A percentile compares a stretch with the other conserved stretches of the same genome.
phyloP scores from a whole-genome alignment of 495 filamentous ascomycete species.

The Talaromyces trachyspermus region DNA sequence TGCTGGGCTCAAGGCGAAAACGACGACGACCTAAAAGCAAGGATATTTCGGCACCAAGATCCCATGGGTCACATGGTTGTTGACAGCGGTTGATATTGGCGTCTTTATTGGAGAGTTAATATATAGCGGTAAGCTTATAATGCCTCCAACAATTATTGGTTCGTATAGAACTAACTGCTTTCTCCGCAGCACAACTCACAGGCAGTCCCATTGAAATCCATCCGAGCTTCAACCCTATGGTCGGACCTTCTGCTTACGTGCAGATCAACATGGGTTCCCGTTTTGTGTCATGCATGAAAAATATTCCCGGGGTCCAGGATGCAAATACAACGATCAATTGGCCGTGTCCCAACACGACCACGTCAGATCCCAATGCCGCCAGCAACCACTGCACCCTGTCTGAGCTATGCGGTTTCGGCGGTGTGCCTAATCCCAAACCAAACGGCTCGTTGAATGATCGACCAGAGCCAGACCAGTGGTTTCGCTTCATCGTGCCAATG shows the following conservation, averaged over 20 bases:
- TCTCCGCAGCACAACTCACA: conserved; percentile 34
- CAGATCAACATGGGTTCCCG: conserved; percentile 96
- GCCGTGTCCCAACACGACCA: conserved; percentile 72
- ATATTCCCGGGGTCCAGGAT: conserved; percentile 57
- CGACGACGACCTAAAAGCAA: conserved; percentile 20
- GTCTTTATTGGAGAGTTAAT: conserved; percentile 91
- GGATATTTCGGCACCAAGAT: conserved; percentile 54
- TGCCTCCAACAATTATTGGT: too few relatives aligned
- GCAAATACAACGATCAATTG: conserved; percentile 45
- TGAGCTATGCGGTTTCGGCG: conserved; percentile 73
- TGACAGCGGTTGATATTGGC: conserved; percentile 67
- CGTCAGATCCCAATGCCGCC: conserved; percentile 31
- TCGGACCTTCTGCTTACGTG: conserved; percentile 82
- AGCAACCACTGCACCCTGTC: conserved; percentile 60
- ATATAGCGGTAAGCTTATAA: conserved; percentile 57
- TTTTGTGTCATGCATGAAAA: conserved; percentile 92
- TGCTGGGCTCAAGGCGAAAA: conserved; percentile 12
- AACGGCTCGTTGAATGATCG: conserved; percentile 33
- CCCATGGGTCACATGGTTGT: conserved; percentile 74
- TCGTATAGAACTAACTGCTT: conserved; percentile 14
- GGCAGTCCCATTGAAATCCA: conserved; percentile 73
- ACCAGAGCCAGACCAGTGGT: conserved; percentile 83
- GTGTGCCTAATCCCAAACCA: conserved; percentile 53
- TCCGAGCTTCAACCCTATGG: conserved; percentile 90
- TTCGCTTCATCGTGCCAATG: conserved; percentile 88